These are phyloP conservation scores for Epichloe coenophiala DNA, from an alignment of 2,329 filamentous ascomycete species.

Conservation along the genomic window DNA sequence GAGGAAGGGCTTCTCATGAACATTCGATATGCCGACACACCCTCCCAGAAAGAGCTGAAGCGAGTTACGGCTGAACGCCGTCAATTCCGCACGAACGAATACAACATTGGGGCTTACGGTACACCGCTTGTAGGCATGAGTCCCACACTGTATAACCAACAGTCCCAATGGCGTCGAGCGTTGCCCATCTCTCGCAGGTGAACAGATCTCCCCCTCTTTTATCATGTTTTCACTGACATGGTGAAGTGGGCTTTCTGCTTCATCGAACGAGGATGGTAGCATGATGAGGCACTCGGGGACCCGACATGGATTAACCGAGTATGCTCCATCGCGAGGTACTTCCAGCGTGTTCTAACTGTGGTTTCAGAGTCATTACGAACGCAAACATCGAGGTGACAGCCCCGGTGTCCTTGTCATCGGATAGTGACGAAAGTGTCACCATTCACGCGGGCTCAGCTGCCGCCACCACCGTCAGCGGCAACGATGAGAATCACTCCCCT, in stretches of 20 bases:
- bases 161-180: conserved; percentile 24
- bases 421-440: conserved; percentile 41
- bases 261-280: conserved; percentile 16
- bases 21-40: conserved; percentile 93
- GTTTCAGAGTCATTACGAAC: conserved; percentile 23
- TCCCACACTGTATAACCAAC: conserved; percentile 22
- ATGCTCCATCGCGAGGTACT: conserved; percentile 15
- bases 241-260: conserved; percentile 14
- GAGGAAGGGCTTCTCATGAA: conserved; percentile 75
- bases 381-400: conserved; percentile 26
- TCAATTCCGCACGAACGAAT: conserved; percentile 92
- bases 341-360: conserved; percentile 20
- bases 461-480: conserved; percentile 17
- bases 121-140: conserved; percentile 45
- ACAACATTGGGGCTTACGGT: conserved; percentile 62
- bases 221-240: conserved; percentile 3
- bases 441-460: conserved; percentile 36
- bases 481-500: conserved; percentile 36
- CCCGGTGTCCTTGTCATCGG: conserved; percentile 29
- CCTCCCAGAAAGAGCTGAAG: conserved; percentile 93
- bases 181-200: conserved; percentile 18
- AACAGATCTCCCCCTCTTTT: conserved; percentile 6
- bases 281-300: conserved; percentile 17
- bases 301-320: conserved; percentile 23
- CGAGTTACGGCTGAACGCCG: conserved; percentile 89